A percentile compares a stretch with the other conserved stretches of the same genome.
These are phyloP conservation scores for Neofusicoccum cordaticola DNA, from an alignment of 2,329 filamentous ascomycete species.

Conservation along the genomic window DNA sequence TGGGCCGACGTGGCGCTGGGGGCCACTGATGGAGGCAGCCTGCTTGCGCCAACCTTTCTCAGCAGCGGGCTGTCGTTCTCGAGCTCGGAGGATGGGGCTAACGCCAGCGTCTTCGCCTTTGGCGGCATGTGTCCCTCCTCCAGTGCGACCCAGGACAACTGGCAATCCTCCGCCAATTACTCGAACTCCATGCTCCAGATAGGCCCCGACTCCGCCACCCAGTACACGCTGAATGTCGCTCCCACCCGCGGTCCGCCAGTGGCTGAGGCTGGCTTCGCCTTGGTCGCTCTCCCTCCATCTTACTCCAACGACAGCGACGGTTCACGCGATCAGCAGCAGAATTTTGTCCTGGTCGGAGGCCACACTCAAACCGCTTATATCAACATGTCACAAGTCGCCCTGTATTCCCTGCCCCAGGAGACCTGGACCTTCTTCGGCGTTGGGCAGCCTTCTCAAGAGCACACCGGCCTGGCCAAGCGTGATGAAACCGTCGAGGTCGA, in stretches of 20 bases:
- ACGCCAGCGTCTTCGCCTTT: conserved; percentile 67
- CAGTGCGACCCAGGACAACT: conserved; percentile 44
- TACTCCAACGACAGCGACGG: conserved; percentile 64
- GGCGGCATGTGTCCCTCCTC: conserved; percentile 80
- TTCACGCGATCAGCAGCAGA: conserved; percentile 67
- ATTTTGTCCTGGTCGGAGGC: conserved; percentile 79
- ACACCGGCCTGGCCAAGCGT: conserved; percentile 56
- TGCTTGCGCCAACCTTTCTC: conserved; percentile 55
- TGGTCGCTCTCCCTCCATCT: conserved; percentile 70
- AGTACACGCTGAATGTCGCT: conserved; percentile 48
- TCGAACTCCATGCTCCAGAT: conserved; percentile 75
- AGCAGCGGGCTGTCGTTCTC: conserved; percentile 67
- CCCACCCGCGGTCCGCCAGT: conserved; percentile 63
- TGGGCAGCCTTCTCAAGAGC: conserved; percentile 44
- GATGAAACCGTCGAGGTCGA: conserved; percentile 57
- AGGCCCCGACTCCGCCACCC: conserved; percentile 37
- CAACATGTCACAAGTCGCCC: conserved; percentile 87
- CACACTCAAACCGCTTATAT: conserved; percentile 82
- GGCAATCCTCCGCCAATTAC: conserved; percentile 71
- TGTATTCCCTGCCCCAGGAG: conserved; percentile 83
- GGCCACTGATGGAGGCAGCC: conserved; percentile 33
- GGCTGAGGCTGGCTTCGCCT: conserved; percentile 80
- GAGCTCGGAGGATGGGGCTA: conserved; percentile 52
- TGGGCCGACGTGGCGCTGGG: conserved; percentile 39
- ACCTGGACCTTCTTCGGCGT: conserved; percentile 80